These are phyloP conservation scores for Aspergillus carbonarius DNA, from an alignment of 2,329 filamentous ascomycete genomes.

Conservation along the genomic window DNA sequence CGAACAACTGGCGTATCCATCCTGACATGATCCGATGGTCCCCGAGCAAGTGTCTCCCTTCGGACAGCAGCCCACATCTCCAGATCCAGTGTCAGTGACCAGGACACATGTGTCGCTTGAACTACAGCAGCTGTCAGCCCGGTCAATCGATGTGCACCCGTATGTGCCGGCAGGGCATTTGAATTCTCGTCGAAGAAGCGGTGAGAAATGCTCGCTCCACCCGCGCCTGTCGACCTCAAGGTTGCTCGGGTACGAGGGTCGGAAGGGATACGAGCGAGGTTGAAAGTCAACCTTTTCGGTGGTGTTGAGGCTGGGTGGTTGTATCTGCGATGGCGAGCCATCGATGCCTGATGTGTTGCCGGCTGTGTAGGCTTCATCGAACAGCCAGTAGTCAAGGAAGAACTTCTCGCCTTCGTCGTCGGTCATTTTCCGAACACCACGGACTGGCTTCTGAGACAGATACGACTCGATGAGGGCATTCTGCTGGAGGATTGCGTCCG, in stretches of 20 bases:
- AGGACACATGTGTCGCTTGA: conserved; percentile 54
- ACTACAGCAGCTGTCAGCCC: conserved; percentile 60
- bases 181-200: conserved; percentile 46
- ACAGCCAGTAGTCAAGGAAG: conserved; percentile 47
- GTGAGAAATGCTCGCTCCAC: conserved; percentile 6
- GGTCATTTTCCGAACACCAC: conserved; percentile 42
- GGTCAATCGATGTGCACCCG: conserved; percentile 55
- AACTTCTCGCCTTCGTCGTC: conserved; percentile 50
- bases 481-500: conserved; percentile 14
- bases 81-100: conserved; percentile 53
- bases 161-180: conserved; percentile 57
- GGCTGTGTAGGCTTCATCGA: conserved; percentile 20
- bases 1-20: conserved; percentile 57
- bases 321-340: background rate
- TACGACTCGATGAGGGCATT: conserved; percentile 32
- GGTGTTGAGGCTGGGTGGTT: background rate
- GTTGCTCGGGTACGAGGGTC: conserved; percentile 6
- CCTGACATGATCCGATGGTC: conserved; percentile 50
- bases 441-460: conserved; percentile 25
- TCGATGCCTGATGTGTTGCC: background rate
- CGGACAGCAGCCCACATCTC: conserved; percentile 62
- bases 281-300: conserved; percentile 10
- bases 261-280: conserved; percentile 16
- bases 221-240: conserved; percentile 2
- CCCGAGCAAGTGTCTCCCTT: conserved; percentile 53